Evolutionary conservation across 2,329 filamentous ascomycete species (phyloP), one percentile per base, ranked within the genome.

Genomic region (Clarireedia homoeocarpa): DNA sequence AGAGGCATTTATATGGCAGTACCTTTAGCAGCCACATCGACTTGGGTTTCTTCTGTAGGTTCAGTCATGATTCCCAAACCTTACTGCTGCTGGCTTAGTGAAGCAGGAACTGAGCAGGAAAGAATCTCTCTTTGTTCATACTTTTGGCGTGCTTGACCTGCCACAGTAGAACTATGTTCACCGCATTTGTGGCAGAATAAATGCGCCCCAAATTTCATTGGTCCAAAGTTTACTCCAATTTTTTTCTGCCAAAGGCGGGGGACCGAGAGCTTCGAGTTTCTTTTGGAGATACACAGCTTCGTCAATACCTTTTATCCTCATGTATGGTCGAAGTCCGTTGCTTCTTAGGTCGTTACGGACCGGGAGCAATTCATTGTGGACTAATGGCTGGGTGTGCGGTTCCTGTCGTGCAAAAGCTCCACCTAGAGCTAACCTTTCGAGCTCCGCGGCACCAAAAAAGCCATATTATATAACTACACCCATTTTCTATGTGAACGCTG

Each of bases 401-500:
- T 62, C 59, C 26, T 68, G 66, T 30, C 53, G 60, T 27, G 52
- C 27, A 36, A 61, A 51, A 26, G 38, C 26, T 12, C 27, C 47
- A 6, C 23, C 46, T 38, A 49, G 51, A 30, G 34, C 48, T 40
- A 51, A 53, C 12, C 63, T 59, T 54, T 63, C 62, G 9, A 65
- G 56, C 40, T 57, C 61, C 1, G 48, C 38, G 14, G 45, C 47
- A n/a, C 9, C 49, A 3, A 71, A 74, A 59, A 97, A 97, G 75
- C 91, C 92, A 7, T 96, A 86, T 75, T 99, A 97, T 76, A 79
- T 96, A 66, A 97, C 94, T 5, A 95, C 91, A 7, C 94, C 94
- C 2, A 99, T 99, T 57, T 99, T 97, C 76, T 99, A 99, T 72
- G 94, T 99, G 75, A 99, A 99, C 80, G 89, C 91, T 55, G 84